A percentile compares a stretch with the other conserved stretches of the same genome.
Conservation (phyloP, 495 filamentous ascomycete species). For the Aspergillus taichungensis region DNA sequence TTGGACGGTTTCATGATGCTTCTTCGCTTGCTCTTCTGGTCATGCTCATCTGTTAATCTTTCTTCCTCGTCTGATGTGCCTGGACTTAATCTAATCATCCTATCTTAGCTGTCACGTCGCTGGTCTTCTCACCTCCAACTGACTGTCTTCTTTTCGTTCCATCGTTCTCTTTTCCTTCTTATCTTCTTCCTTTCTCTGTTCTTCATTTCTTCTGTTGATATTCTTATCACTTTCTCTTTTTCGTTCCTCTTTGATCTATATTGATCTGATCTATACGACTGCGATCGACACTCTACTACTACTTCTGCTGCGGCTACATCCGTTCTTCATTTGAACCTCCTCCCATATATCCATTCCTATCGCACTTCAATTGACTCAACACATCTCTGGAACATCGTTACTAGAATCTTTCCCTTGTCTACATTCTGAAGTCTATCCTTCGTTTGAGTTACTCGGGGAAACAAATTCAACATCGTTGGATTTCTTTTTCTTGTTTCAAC, state of each 20-base stretch:
- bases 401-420: constrained; percentile 5
- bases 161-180: constrained; percentile 5
- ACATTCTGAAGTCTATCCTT: constrained; percentile 7
- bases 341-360: not conserved
- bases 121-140: too few relatives aligned
- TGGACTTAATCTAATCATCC: too few relatives aligned
- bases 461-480: not conserved
- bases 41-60: not conserved
- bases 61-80: not conserved
- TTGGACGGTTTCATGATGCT: constrained; percentile 18
- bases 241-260: not conserved
- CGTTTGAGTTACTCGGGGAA: not conserved
- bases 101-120: too few relatives aligned
- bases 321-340: not conserved
- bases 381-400: constrained; percentile 20
- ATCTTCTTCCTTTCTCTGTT: not conserved
- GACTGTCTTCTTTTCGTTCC: not conserved
- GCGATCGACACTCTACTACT: not conserved
- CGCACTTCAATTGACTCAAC: constrained; percentile 2
- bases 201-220: constrained; percentile 1
- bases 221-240: not conserved
- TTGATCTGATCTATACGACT: not conserved
- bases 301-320: not conserved
- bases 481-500: constrained; percentile 7
- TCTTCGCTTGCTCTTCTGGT: not conserved